Evolutionary conservation across 2,329 filamentous ascomycete genomes (phyloP), one percentile per base, ranked within the genome.

Genomic region (Domatiomyces globalis): DNA sequence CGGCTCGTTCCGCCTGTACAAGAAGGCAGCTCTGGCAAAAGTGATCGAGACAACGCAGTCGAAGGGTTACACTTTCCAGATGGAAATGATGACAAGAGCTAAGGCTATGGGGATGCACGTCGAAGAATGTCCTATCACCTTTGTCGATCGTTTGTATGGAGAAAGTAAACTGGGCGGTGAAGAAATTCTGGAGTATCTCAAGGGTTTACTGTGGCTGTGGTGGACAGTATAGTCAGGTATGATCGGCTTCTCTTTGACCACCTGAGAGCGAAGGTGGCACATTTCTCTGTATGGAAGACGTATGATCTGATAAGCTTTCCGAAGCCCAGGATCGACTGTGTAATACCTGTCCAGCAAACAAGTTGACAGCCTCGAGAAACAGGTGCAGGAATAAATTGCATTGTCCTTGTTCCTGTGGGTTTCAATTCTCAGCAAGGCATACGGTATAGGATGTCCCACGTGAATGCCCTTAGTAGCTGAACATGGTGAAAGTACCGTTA

Each of bases 21-120:
- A 94, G 81, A 88, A 84, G 72, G 73, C 75, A 54, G 87, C 95
- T 56, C 70, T 98, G 64, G 80, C 94, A 68, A 89, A 87, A 75
- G 87, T 94, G 53, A 95, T 98, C 62, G 74, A 77, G 64, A 87
- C 79, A 69, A 95, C 88, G 7, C 84, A 95, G 76, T 92, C 87
- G 67, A 95, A 96, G 73, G 92, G 92, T 2, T 98, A 96, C 69
- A 90, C 85, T 43, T 98, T 98, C 76, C 92, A 98, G 80, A 98
- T 98, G 92, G 90, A 95, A 77, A 85, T 98, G 81, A 96, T 95
- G 83, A 90, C 96, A 7, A 78, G 89, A 56, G 92, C 92, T 33
- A 95, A 95, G 79, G 86, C 85, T 15, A 89, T 95, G 86, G 90
- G 92, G 1, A 94, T 80, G 73, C 85, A 83, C 39, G 90, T 98